phyloP scores from a whole-genome alignment of 495 filamentous ascomycete genomes.

The Penicillium subrubescens region DNA sequence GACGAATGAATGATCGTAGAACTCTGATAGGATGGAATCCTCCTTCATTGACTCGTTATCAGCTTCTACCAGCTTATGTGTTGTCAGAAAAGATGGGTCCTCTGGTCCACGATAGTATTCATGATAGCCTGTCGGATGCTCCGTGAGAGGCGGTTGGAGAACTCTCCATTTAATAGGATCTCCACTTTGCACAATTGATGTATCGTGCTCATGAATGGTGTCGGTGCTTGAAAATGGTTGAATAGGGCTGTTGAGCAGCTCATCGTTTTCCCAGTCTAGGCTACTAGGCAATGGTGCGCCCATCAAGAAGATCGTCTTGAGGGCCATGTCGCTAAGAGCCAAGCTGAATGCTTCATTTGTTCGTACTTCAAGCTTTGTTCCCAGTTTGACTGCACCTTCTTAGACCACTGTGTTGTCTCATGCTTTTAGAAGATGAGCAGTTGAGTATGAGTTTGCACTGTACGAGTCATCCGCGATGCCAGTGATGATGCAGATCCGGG shows the following conservation, averaged over 20 bases:
- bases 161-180: conserved; percentile 45
- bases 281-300: conserved; percentile 59
- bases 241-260: conserved; percentile 52
- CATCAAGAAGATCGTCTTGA: conserved; percentile 57
- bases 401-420: not conserved
- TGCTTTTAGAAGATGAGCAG: not conserved
- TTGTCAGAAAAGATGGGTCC: conserved; percentile 53
- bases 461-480: not conserved
- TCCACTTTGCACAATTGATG: conserved; percentile 7
- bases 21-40: conserved; percentile 56
- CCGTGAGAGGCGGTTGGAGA: conserved; percentile 24
- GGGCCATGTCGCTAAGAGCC: conserved; percentile 37
- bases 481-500: not conserved
- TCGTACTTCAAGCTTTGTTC: not conserved
- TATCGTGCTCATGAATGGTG: conserved; percentile 7
- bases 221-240: conserved; percentile 44
- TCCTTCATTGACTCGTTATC: conserved; percentile 24
- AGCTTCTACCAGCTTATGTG: conserved; percentile 38
- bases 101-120: conserved; percentile 21
- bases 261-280: conserved; percentile 57
- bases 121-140: conserved; percentile 10
- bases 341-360: not conserved
- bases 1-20: conserved; percentile 74
- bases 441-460: not conserved
- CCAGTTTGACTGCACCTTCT: not conserved